A percentile compares a stretch with the other conserved stretches of the same genome.
Evolutionary conservation across 2,329 filamentous ascomycete genomes (phyloP).

Genomic region (Plenodomus biglobosus): DNA sequence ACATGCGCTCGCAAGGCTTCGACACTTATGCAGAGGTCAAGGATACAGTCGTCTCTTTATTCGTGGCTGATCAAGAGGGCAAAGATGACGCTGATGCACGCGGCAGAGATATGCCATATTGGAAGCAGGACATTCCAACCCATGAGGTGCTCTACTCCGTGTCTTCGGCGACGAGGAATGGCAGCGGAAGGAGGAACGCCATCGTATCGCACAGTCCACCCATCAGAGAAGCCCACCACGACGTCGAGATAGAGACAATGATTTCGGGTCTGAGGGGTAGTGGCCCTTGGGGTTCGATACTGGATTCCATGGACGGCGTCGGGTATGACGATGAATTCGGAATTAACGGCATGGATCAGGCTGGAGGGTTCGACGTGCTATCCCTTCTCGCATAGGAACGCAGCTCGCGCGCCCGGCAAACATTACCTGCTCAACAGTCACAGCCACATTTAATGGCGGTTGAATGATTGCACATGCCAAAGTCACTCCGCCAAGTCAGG

Average conservation of each 20-base stretch:
- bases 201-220: not conserved
- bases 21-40: constrained; percentile 22
- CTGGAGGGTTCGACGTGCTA: not conserved
- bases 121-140: constrained; percentile 18
- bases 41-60: constrained; percentile 11
- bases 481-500: not conserved
- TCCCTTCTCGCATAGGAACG: not conserved
- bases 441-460: not conserved
- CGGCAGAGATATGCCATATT: constrained; percentile 17
- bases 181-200: constrained; percentile 1
- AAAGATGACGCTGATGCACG: not conserved
- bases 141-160: not conserved
- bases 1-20: constrained; percentile 31
- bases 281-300: not conserved
- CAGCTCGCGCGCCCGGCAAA: not conserved
- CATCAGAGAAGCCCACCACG: not conserved
- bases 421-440: not conserved
- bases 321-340: not conserved
- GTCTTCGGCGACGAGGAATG: not conserved
- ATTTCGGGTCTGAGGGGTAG: not conserved
- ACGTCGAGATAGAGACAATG: not conserved
- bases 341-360: not conserved
- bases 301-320: not conserved
- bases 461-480: not conserved
- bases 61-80: constrained; percentile 12